Evolutionary conservation across 2,329 filamentous ascomycete genomes (phyloP).

Genomic region (Epichloe hybrida): DNA sequence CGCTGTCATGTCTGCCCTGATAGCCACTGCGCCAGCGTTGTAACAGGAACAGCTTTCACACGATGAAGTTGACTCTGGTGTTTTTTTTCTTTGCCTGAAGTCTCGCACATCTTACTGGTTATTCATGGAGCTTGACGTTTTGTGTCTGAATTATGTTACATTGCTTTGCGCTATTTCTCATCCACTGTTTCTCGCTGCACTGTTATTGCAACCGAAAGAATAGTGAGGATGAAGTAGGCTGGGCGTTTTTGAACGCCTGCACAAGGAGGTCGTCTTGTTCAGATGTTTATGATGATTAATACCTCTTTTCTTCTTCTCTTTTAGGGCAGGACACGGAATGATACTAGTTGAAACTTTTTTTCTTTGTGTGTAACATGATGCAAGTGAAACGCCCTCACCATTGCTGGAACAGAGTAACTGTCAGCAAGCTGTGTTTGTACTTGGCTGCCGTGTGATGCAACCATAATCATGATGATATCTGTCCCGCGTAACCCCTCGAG

Average conservation of each 20-base stretch:
- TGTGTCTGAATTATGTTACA: conserved; percentile 1
- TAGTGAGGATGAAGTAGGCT: background rate
- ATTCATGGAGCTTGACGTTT: background rate
- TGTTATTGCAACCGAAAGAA: background rate
- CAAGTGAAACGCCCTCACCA: background rate
- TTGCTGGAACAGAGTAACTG: too few species aligned
- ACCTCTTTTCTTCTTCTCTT: background rate
- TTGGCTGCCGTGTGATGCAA: too few species aligned
- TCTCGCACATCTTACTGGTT: background rate
- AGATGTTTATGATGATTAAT: background rate
- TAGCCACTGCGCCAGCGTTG: conserved; percentile 22
- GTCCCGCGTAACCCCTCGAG: too few species aligned
- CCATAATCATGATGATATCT: too few species aligned
- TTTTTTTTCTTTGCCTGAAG: background rate
- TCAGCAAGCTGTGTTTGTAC: background rate
- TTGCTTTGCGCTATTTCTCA: background rate
- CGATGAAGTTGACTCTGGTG: background rate
- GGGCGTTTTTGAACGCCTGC: background rate
- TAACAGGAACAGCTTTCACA: conserved; percentile 4
- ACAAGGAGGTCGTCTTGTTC: background rate
- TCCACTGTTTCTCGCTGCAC: background rate
- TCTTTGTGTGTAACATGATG: background rate
- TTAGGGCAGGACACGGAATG: background rate
- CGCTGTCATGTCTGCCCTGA: conserved; percentile 26
- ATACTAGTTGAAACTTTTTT: background rate